Base-by-base conservation (phyloP, 2,329 filamentous ascomycete species). In the Paraphaeosphaeria minitans region DNA sequence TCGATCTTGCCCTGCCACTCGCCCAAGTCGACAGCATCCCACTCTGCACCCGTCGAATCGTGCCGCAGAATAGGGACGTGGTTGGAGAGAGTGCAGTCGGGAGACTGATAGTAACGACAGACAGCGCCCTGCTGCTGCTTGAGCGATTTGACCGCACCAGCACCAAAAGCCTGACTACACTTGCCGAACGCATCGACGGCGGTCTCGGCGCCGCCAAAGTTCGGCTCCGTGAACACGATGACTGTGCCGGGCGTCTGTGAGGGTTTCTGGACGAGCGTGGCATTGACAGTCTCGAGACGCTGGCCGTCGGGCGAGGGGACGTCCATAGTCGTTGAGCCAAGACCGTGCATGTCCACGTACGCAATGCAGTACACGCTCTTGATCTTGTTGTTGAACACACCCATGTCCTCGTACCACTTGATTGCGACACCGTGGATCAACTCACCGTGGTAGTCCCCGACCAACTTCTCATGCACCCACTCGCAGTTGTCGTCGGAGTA, bases 51-150 rank as follows among this genome's bases (percentile, higher is more conserved):
- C 7, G 9, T 35, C n/a, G 56, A 53, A 27, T 58, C 50, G 6
- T 27, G 21, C 3, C 43, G 49, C 9, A 33, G n/a, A 14, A 31
- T 24, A 24, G 56, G 50, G 4, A 52, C 45, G 27, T 54, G 50
- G 21, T 54, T 57, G 12, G 46, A 33, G 2, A 27, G 19, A 41
- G n/a, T 8, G 42, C 55, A 57, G 21, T 13, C 39, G 2, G 2
- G 10, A 16, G 31, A 35, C 10, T 31, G 56, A 16, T 41, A 58
- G 43, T 58, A 54, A 19, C 7, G 27, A 35, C 56, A 58, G 8
- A 53, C 24, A 9, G 43, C 50, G 24, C 56, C 56, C 13, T 49
- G 31, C 33, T 35, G n/a, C 42, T 58, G 56, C 21, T 29, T 43
- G 22, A 53, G 8, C 1, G 49, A 53, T 27, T 53, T 48, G 31